A percentile compares a stretch with the other conserved stretches of the same genome.
Conservation (phyloP, 2,329 filamentous ascomycete species). For the Pseudogymnoascus sp. region DNA sequence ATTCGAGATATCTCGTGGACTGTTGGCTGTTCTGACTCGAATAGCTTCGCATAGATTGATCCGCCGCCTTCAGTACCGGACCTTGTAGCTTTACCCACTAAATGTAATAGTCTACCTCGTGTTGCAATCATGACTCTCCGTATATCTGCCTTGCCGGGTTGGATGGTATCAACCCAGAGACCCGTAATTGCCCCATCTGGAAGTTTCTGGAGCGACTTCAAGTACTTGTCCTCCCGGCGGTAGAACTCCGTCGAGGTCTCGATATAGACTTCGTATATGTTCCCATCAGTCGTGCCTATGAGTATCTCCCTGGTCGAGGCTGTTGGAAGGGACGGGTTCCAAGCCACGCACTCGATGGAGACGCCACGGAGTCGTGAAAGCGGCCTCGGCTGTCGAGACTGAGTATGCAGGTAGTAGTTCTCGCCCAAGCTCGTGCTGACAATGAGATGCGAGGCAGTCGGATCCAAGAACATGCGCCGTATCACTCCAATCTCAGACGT, state of each 20-base stretch:
- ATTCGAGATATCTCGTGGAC: constrained; percentile 62
- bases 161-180: constrained; percentile 69
- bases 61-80: constrained; percentile 68
- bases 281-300: constrained; percentile 83
- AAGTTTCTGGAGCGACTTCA: constrained; percentile 74
- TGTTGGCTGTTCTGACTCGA: constrained; percentile 75
- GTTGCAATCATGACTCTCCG: constrained; percentile 75
- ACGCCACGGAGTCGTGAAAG: constrained; percentile 78
- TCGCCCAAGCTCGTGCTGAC: constrained; percentile 86
- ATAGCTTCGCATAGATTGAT: constrained; percentile 78
- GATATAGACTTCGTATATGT: constrained; percentile 90
- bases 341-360: constrained; percentile 79
- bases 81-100: constrained; percentile 67
- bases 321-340: constrained; percentile 89
- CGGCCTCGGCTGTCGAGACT: constrained; percentile 78
- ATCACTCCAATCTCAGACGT: constrained; percentile 86
- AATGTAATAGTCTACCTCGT: constrained; percentile 67
- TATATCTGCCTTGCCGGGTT: constrained; percentile 56
- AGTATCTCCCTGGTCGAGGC: constrained; percentile 92
- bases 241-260: constrained; percentile 94
- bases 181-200: constrained; percentile 78
- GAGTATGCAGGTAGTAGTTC: constrained; percentile 96
- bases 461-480: constrained; percentile 92
- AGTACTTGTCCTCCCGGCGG: constrained; percentile 84
- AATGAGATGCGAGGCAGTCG: constrained; percentile 87